Conservation (phyloP, 306 rosid genomes). For the Macrotyloma uniflorum region DNA sequence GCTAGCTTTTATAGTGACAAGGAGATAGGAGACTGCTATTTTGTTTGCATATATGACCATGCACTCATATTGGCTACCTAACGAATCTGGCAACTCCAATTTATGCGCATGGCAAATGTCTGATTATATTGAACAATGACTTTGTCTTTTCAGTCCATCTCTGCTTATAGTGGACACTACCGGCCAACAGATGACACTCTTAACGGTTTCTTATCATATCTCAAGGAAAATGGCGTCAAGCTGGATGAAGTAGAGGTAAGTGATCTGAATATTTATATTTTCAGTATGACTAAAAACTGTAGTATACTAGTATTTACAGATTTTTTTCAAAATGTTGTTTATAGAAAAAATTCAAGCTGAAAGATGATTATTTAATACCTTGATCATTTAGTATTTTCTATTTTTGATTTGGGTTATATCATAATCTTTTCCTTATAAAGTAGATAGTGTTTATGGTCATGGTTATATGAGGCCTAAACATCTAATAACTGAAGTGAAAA, state of each 20-base stretch:
- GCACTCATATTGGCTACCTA: neutral
- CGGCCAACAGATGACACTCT: conserved; percentile 81
- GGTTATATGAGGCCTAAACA: neutral
- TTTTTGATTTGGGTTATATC: neutral
- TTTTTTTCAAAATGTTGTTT: neutral
- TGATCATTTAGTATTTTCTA: neutral
- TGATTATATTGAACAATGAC: conserved; percentile 30
- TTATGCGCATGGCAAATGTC: neutral
- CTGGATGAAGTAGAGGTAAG: conserved; percentile 81
- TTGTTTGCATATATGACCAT: neutral
- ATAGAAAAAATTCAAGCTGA: neutral
- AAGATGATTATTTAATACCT: neutral
- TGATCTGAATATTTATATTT: conserved; percentile 17
- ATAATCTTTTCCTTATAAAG: neutral
- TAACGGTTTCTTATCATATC: conserved; percentile 64
- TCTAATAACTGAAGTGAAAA: neutral
- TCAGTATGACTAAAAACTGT: neutral
- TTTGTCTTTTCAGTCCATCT: conserved; percentile 71
- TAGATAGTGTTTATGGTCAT: neutral
- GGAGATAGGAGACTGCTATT: neutral
- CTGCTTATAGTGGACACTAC: conserved; percentile 96
- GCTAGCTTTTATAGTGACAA: neutral
- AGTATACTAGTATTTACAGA: neutral
- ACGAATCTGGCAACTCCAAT: neutral
- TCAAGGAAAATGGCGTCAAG: conserved; percentile 71